A percentile compares a stretch with the other conserved stretches of the same genome.
Evolutionary conservation across 352 stramenopile genomes (phyloP).

Genomic region (Lagenidium sp.): DNA sequence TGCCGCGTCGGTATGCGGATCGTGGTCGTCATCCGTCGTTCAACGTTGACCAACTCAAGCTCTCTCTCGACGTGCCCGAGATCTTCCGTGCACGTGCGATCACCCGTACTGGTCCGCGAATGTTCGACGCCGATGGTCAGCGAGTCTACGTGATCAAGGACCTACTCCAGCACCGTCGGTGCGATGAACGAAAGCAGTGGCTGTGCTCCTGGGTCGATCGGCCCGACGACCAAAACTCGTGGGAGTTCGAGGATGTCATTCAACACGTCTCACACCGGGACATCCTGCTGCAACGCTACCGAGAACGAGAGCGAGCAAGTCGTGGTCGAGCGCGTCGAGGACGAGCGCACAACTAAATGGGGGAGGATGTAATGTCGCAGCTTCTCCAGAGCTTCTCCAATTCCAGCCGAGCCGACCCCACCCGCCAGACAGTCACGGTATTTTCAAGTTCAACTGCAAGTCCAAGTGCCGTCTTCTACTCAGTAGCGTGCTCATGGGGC

Average conservation of each 20-base stretch:
- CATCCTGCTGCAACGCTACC: not conserved
- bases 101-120: not conserved
- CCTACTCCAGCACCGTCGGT: not conserved
- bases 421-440: too few relatives aligned
- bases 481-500: too few relatives aligned
- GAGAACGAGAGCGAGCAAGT: not conserved
- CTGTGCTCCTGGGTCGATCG: conserved; percentile 2
- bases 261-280: conserved; percentile 2
- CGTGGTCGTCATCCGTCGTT: conserved; percentile 5
- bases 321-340: not conserved
- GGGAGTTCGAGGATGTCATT: conserved; percentile 2
- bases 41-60: conserved; percentile 9
- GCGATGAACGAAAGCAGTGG: not conserved
- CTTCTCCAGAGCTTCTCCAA: too few relatives aligned
- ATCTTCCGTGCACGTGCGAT: conserved; percentile 2
- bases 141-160: conserved; percentile 3
- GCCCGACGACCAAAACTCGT: conserved; percentile 1
- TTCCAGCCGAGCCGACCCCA: too few relatives aligned
- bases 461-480: too few relatives aligned
- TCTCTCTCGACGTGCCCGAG: conserved; percentile 1
- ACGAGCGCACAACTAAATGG: conserved; percentile 1
- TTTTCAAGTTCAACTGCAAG: too few relatives aligned
- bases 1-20: conserved; percentile 2
- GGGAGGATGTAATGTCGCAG: conserved; percentile 6
- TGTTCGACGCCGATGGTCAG: not conserved